These are phyloP conservation scores for Trifolium pratense DNA, from an alignment of 306 rosid genomes.

Conservation along the genomic window DNA sequence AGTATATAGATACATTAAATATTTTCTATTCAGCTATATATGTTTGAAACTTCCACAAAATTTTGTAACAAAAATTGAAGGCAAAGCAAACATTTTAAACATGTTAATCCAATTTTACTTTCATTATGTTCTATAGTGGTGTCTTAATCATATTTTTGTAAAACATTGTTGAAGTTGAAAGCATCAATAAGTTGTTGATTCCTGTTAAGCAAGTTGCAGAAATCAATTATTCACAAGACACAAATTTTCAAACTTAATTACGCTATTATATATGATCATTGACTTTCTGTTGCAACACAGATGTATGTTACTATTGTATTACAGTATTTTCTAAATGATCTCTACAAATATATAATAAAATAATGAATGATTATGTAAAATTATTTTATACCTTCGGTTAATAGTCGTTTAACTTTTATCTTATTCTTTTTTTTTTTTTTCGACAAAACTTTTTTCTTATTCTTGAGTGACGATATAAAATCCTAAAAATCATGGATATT, in stretches of 20 bases:
- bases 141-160: not conserved
- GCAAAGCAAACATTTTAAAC: too few species aligned
- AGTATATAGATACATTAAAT: too few species aligned
- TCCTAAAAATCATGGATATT: conserved; percentile 68
- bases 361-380: too few species aligned
- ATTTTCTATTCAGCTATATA: not conserved
- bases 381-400: too few species aligned
- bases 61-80: too few species aligned
- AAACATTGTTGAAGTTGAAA: conserved; percentile 51
- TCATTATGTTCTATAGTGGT: too few species aligned
- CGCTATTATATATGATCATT: conserved; percentile 53
- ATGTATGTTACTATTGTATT: conserved; percentile 33
- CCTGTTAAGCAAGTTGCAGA: conserved; percentile 54
- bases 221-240: conserved; percentile 40
- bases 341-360: not conserved
- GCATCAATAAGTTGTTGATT: conserved; percentile 67
- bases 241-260: conserved; percentile 73
- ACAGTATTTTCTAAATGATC: too few species aligned
- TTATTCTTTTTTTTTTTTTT: too few species aligned
- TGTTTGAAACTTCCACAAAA: not conserved
- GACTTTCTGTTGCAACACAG: conserved; percentile 77
- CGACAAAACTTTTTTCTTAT: too few species aligned
- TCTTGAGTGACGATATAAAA: too few species aligned
- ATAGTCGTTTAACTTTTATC: too few species aligned
- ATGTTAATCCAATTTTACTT: too few species aligned